phyloP scores from a whole-genome alignment of 345 rosid genomes.

The Eucalyptus curtisii region DNA sequence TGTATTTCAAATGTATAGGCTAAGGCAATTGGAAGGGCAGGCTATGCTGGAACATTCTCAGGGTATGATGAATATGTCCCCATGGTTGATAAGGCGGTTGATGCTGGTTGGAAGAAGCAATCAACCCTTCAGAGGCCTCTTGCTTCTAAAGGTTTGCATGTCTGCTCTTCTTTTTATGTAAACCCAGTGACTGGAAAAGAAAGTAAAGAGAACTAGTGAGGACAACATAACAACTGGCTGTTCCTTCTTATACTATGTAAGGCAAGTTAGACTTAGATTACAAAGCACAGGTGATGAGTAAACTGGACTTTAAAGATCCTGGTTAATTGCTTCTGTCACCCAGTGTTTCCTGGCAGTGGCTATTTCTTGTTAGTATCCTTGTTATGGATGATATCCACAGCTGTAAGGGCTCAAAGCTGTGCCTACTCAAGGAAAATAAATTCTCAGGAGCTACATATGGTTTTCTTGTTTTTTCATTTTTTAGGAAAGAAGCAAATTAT shows the following conservation, averaged over 20 bases:
- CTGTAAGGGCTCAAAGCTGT: background rate
- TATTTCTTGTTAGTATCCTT: background rate
- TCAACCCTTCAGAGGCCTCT: constrained; percentile 22
- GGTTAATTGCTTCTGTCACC: background rate
- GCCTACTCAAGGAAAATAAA: background rate
- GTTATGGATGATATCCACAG: background rate
- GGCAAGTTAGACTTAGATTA: background rate
- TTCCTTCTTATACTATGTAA: background rate
- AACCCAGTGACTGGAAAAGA: background rate
- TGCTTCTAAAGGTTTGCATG: constrained; percentile 47
- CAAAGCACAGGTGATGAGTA: background rate
- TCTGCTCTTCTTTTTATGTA: background rate
- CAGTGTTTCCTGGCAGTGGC: background rate
- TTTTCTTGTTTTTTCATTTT: background rate
- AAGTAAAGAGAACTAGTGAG: background rate
- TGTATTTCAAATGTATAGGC: constrained; percentile 27
- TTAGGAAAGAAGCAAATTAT: background rate
- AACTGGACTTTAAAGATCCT: background rate
- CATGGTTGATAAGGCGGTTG: constrained; percentile 96
- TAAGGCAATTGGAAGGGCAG: constrained; percentile 51
- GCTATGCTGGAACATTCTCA: constrained; percentile 49
- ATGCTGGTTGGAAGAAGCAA: constrained; percentile 78
- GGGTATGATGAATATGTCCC: constrained; percentile 99
- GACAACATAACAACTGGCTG: background rate
- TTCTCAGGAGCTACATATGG: background rate